Conservation (phyloP, 768 basidiomycete species). For the Auricularia heimuer region DNA sequence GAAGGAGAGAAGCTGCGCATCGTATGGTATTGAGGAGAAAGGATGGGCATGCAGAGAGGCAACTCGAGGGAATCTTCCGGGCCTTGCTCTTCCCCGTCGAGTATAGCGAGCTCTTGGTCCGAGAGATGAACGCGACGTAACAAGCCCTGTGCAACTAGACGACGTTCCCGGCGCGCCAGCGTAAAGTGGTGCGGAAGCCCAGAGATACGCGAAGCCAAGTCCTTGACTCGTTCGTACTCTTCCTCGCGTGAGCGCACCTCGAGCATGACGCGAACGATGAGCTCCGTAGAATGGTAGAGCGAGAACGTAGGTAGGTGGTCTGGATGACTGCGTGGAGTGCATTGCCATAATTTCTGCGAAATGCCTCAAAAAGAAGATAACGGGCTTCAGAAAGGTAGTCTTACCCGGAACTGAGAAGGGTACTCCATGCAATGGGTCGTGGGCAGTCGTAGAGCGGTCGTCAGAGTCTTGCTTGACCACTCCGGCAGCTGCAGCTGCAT, state of each 20-base stretch:
- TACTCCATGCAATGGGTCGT: constrained; percentile 63
- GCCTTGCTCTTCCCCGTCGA: constrained; percentile 9
- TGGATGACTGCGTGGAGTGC: constrained; percentile 59
- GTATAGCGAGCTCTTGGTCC: constrained; percentile 17
- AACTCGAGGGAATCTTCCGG: constrained; percentile 3
- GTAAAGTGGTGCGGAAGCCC: constrained; percentile 44
- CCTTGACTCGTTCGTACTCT: constrained; percentile 68
- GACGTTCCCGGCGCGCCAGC: constrained; percentile 63
- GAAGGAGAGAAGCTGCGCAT: not conserved
- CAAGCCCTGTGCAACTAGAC: constrained; percentile 58
- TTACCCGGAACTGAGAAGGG: constrained; percentile 61
- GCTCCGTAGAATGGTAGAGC: constrained; percentile 50
- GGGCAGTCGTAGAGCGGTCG: constrained; percentile 65
- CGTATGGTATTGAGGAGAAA: not conserved
- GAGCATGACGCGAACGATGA: constrained; percentile 66
- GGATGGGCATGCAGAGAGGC: constrained; percentile 8
- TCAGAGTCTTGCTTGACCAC: constrained; percentile 54
- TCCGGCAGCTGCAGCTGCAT: constrained; percentile 42
- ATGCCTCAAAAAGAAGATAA: constrained; percentile 6
- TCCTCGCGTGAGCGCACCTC: constrained; percentile 84
- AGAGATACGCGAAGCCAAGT: constrained; percentile 45
- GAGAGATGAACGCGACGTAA: constrained; percentile 36
- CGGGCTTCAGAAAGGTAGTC: constrained; percentile 18
- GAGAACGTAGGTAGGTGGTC: constrained; percentile 64
- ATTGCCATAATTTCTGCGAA: constrained; percentile 52